phyloP scores from a whole-genome alignment of 2,329 filamentous ascomycete species.

The Purpureocillium lavendulum region DNA sequence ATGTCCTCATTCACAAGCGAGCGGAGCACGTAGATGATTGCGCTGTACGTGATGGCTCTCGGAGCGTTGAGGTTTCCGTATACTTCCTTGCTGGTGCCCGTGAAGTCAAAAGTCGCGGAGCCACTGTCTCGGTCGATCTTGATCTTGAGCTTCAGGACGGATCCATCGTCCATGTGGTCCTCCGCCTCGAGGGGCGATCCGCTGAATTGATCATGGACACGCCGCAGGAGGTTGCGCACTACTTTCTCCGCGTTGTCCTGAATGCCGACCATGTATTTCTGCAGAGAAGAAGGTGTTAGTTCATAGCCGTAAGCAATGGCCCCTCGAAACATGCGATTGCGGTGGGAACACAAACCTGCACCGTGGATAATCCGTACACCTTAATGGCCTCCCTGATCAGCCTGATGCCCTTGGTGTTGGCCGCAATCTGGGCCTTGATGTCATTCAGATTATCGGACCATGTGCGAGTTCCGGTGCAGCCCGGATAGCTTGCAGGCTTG shows the following conservation, averaged over 20 bases:
- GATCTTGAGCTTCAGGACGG: constrained; percentile 65
- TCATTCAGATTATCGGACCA: constrained; percentile 79
- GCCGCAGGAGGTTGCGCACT: no score
- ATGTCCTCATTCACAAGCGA: constrained; percentile 76
- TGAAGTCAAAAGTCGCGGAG: constrained; percentile 58
- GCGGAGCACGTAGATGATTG: constrained; percentile 79
- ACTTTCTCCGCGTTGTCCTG: no score
- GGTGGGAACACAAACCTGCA: no score
- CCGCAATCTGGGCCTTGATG: constrained; percentile 78
- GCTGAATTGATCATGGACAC: no score
- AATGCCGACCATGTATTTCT: no score
- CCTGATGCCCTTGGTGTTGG: constrained; percentile 76
- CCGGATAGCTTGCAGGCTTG: constrained; percentile 66
- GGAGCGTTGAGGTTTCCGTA: constrained; percentile 25
- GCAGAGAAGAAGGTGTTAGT: no score
- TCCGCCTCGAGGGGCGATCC: no score
- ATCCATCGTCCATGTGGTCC: constrained; percentile 79
- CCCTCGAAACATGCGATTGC: no score
- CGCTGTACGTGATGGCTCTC: constrained; percentile 29
- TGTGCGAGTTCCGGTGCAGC: constrained; percentile 71
- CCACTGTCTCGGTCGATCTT: constrained; percentile 61
- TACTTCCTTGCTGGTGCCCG: constrained; percentile 20
- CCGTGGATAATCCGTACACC: no score
- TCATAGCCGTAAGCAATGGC: no score
- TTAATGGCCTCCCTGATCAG: constrained; percentile 65